These are phyloP conservation scores for Fusarium pseudograminearum DNA, from an alignment of 2,329 filamentous ascomycete species.

Conservation along the genomic window DNA sequence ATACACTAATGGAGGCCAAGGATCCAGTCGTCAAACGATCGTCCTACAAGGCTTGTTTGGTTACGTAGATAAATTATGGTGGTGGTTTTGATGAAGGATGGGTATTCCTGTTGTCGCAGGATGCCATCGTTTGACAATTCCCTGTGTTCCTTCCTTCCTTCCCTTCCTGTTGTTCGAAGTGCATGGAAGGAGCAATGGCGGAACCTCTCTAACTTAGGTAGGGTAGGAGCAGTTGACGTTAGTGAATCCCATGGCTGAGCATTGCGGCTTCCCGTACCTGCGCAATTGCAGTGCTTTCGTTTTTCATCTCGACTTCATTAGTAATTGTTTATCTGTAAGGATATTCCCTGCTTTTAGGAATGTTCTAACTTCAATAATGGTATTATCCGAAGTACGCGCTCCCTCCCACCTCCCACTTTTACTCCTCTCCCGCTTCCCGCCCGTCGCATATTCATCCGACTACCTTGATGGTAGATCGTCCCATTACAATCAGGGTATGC, in stretches of 20 bases:
- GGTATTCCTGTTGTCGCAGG: neutral
- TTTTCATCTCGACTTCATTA: conserved; percentile 1
- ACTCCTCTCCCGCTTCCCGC: conserved; percentile 2
- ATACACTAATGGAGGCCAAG: conserved; percentile 5
- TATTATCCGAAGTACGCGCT: neutral
- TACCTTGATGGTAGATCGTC: conserved; percentile 14
- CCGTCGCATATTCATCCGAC: conserved; percentile 3
- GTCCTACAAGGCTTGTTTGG: neutral
- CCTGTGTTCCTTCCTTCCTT: neutral
- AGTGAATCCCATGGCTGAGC: neutral
- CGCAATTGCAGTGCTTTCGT: neutral
- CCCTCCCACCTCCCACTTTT: conserved; percentile 9
- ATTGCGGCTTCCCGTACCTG: neutral
- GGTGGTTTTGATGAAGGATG: neutral
- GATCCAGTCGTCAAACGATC: neutral
- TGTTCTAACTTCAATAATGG: conserved; percentile 12
- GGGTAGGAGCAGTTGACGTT: neutral
- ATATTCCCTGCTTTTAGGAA: conserved; percentile 9
- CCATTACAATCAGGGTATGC: conserved; percentile 2
- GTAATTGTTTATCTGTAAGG: neutral
- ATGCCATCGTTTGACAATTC: neutral
- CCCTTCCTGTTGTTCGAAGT: neutral
- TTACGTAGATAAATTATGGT: neutral
- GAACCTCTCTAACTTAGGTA: neutral
- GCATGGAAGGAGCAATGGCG: neutral